Percentiles rank a stretch among this genome's conserved stretches.
phyloP scores from a whole-genome alignment of 2,329 filamentous ascomycete species.

The Passalora sequoiae region DNA sequence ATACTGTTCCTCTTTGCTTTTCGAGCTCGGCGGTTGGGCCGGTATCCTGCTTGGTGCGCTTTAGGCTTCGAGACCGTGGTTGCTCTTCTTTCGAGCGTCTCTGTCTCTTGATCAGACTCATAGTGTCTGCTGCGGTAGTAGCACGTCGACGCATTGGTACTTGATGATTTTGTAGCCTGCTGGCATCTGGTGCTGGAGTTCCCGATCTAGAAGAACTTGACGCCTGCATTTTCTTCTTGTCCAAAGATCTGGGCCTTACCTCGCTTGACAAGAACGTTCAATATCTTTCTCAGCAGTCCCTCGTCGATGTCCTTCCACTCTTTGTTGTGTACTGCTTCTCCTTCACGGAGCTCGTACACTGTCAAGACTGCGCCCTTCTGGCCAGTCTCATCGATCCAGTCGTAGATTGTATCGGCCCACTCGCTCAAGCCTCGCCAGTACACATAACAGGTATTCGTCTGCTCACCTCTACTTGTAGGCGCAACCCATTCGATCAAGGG shows the following conservation, averaged over 20 bases:
- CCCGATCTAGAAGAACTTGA: constrained; percentile 81
- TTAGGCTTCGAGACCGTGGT: background rate
- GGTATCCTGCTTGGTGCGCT: background rate
- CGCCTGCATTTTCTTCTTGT: constrained; percentile 76
- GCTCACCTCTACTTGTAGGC: constrained; percentile 30
- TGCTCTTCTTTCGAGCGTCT: background rate
- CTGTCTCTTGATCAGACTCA: constrained; percentile 1
- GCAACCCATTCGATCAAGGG: constrained; percentile 60
- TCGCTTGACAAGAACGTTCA: constrained; percentile 77
- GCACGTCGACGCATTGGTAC: constrained; percentile 2
- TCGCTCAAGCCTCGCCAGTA: constrained; percentile 86
- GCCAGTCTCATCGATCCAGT: constrained; percentile 78
- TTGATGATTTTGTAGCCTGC: too few species aligned
- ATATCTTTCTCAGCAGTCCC: constrained; percentile 71
- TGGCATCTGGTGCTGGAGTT: background rate
- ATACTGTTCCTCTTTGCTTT: constrained; percentile 48
- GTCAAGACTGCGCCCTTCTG: constrained; percentile 88
- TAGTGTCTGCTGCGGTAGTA: background rate
- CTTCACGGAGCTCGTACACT: constrained; percentile 82
- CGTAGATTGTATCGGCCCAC: constrained; percentile 75
- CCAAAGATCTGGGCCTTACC: constrained; percentile 94
- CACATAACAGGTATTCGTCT: constrained; percentile 61
- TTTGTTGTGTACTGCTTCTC: constrained; percentile 64
- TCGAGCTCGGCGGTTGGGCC: constrained; percentile 5
- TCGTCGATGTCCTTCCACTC: constrained; percentile 58